phyloP scores from a whole-genome alignment of 1,139 yeast species.

The Zygoascus sp. region DNA sequence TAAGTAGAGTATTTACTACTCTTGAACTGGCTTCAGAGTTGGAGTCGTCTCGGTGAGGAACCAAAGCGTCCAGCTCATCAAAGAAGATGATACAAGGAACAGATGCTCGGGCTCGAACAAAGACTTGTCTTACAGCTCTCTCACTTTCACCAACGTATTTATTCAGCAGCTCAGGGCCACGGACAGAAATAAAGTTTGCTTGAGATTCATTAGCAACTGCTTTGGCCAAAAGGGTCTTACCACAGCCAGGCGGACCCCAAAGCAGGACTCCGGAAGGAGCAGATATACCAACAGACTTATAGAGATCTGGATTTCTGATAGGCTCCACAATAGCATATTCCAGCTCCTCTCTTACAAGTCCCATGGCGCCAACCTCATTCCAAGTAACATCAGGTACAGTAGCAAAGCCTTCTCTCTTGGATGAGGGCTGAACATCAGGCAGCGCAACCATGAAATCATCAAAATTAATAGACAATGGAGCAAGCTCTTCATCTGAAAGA shows the following conservation, averaged over 20 bases:
- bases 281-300: constrained; percentile 84
- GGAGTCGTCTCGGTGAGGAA: constrained; percentile 86
- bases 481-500: constrained; percentile 66
- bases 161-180: constrained; percentile 91
- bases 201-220: constrained; percentile 97
- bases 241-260: constrained; percentile 99
- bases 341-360: constrained; percentile 74
- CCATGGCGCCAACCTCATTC: constrained; percentile 90
- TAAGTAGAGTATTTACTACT: constrained; percentile 88
- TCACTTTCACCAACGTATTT: constrained; percentile 97
- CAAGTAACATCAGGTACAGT: constrained; percentile 98
- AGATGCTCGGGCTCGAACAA: constrained; percentile 89
- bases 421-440: constrained; percentile 95
- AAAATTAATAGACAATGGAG: constrained; percentile 66
- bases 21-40: constrained; percentile 84
- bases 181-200: constrained; percentile 90
- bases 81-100: constrained; percentile 94
- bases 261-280: constrained; percentile 96
- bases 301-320: constrained; percentile 85
- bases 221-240: constrained; percentile 90
- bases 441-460: constrained; percentile 80
- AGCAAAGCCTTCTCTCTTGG: constrained; percentile 97
- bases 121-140: constrained; percentile 90
- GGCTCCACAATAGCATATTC: constrained; percentile 99
- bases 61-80: constrained; percentile 94